Evolutionary conservation across 2,329 filamentous ascomycete species (phyloP), one percentile per base, ranked within the genome.

Genomic region (Fusarium proliferatum): DNA sequence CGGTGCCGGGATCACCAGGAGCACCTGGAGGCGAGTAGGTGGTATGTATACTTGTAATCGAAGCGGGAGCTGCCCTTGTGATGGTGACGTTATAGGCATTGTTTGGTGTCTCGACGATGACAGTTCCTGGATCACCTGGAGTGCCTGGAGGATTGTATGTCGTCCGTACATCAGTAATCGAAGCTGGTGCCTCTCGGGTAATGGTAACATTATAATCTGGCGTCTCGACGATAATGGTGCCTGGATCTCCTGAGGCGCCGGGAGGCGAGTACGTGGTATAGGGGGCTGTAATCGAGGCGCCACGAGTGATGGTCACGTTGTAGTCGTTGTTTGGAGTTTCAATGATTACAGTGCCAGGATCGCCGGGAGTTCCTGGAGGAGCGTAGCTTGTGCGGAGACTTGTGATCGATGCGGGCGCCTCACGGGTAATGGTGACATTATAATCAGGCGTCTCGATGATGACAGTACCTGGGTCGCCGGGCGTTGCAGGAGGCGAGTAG

Each of bases 361-460:
- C 69, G 6, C 69, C 69, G 2, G 69, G 48, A 6, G 68, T 56
- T 9, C 69, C 64, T 13, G 68, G 69, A 19, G 63, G 64, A 9
- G 33, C 38, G 16, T 71, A 71, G 21, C 51, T 62, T n/a, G 62
- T 71, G 16, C 64, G 71, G 3, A 52, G 59, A 15, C 42, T 69
- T 8, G 69, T 72, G 4, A 72, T 45, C 16, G 64, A 69, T 12
- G 55, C 59, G 12, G 68, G 67, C 2, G 58, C 69, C 19, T 68
- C 39, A 6, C 59, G 38, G 9, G 69, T 72, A 13, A 72, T 57
- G 17, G 71, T 73, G 9, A 73, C 66, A 16, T 73, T 73, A 4
- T 70, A 73, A 43, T 73, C 71, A 13, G 71, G 71, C 5, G 59
- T 73, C 43, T 73, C 67, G 7, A 73, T 26, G 9, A 73, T 74